A percentile compares a stretch with the other conserved stretches of the same genome.
Conservation (phyloP, 164 flowering plant species). For the Sextonia rubra region DNA sequence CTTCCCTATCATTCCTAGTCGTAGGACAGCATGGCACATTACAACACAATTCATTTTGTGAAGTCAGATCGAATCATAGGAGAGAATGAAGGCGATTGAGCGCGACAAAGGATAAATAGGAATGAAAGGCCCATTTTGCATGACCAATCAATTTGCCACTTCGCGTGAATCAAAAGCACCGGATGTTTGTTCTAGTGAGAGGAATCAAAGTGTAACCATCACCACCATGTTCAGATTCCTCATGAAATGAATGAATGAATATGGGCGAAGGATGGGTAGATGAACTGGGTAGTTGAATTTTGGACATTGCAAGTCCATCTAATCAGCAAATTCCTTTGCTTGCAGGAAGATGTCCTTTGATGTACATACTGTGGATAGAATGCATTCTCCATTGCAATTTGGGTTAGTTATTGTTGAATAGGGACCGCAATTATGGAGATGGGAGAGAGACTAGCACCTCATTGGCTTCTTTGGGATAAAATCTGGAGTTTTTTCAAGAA, state of each 20-base stretch:
- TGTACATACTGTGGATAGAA: not conserved
- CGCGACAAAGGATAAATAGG: not conserved
- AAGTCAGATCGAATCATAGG: not conserved
- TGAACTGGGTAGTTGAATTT: not conserved
- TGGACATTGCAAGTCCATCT: not conserved
- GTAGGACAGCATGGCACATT: not conserved
- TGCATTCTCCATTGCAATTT: not conserved
- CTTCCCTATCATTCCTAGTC: not conserved
- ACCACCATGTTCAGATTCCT: not conserved
- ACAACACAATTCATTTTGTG: not conserved
- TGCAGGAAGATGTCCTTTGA: not conserved
- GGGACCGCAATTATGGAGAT: slow-evolving; percentile 8
- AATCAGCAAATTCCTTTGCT: not conserved
- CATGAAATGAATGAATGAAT: not conserved
- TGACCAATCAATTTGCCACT: not conserved
- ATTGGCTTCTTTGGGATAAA: not conserved
- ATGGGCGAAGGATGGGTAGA: not conserved
- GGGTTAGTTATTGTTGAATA: not conserved
- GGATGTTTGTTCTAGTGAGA: not conserved
- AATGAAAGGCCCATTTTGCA: not conserved
- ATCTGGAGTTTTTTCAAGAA: slow-evolving; percentile 4
- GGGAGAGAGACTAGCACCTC: slow-evolving; percentile 1
- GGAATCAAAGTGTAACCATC: not conserved
- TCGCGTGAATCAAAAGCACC: not conserved
- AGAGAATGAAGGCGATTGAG: not conserved